Percentiles rank a stretch among this genome's conserved stretches.
phyloP scores from a whole-genome alignment of 2,329 filamentous ascomycete genomes.

The Colletotrichum sp. region DNA sequence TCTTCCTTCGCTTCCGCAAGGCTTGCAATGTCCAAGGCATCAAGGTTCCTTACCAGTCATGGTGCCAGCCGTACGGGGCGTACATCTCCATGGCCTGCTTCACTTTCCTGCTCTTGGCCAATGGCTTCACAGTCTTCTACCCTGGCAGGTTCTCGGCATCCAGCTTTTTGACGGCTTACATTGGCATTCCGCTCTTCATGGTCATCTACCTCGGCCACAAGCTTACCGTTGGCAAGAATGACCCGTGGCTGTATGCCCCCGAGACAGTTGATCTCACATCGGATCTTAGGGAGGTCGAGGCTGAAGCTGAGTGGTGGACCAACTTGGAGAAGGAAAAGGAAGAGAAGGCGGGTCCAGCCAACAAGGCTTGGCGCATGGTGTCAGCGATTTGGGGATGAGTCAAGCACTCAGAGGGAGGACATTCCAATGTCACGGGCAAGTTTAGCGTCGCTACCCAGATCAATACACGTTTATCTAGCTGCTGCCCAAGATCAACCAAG shows the following conservation, averaged over 20 bases:
- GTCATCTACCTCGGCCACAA: constrained; percentile 45
- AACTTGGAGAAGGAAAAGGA: neutral
- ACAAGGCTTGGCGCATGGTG: neutral
- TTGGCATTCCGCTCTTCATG: constrained; percentile 68
- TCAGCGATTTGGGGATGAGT: neutral
- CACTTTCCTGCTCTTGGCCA: constrained; percentile 30
- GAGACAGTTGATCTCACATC: neutral
- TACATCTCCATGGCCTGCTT: neutral
- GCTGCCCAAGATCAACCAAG: neutral
- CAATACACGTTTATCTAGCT: neutral
- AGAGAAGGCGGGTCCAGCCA: neutral
- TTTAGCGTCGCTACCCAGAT: neutral
- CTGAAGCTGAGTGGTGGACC: neutral
- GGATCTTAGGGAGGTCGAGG: neutral
- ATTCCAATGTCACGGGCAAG: neutral
- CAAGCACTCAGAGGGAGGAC: neutral
- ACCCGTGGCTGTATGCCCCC: neutral
- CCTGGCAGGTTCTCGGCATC: constrained; percentile 58
- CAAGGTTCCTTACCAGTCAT: neutral
- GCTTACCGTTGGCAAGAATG: constrained; percentile 19
- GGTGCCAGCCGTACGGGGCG: neutral
- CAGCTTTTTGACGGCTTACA: constrained; percentile 68
- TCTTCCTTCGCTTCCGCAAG: constrained; percentile 64
- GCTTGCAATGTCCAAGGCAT: constrained; percentile 49
- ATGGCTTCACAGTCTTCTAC: constrained; percentile 70